phyloP scores from a whole-genome alignment of 768 basidiomycete species.

The Tylopilus plumbeoviolaceoides region DNA sequence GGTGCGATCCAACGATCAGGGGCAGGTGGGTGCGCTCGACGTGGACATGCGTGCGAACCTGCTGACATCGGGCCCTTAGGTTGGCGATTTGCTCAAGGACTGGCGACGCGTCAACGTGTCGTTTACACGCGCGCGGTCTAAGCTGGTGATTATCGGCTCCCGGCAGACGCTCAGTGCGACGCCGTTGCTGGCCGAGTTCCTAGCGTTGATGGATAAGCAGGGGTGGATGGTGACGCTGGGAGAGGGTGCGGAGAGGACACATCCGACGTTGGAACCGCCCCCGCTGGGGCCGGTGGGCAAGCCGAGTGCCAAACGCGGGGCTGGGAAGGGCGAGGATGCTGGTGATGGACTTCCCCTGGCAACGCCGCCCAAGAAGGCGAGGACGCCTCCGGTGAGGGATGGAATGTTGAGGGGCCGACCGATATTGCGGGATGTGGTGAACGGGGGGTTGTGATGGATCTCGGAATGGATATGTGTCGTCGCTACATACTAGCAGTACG shows the following conservation, averaged over 20 bases:
- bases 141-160: constrained; percentile 90
- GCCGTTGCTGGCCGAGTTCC: constrained; percentile 67
- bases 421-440: constrained; percentile 58
- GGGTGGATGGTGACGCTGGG: constrained; percentile 70
- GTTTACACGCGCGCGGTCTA: constrained; percentile 88
- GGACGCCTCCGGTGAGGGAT: constrained; percentile 28
- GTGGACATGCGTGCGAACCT: background rate
- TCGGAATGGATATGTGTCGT: background rate
- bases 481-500: background rate
- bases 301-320: constrained; percentile 12
- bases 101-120: constrained; percentile 97
- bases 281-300: constrained; percentile 5
- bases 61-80: constrained; percentile 38
- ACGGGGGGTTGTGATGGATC: constrained; percentile 31
- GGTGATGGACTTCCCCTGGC: constrained; percentile 3
- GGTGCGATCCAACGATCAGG: constrained; percentile 80
- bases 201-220: constrained; percentile 66
- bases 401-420: constrained; percentile 54
- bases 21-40: constrained; percentile 48
- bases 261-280: constrained; percentile 34
- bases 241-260: constrained; percentile 48
- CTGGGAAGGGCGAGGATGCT: background rate
- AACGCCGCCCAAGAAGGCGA: constrained; percentile 35
- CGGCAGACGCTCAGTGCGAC: constrained; percentile 65
- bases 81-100: constrained; percentile 91